These are phyloP conservation scores for Russula compacta DNA, from an alignment of 768 basidiomycete genomes.

Conservation along the genomic window DNA sequence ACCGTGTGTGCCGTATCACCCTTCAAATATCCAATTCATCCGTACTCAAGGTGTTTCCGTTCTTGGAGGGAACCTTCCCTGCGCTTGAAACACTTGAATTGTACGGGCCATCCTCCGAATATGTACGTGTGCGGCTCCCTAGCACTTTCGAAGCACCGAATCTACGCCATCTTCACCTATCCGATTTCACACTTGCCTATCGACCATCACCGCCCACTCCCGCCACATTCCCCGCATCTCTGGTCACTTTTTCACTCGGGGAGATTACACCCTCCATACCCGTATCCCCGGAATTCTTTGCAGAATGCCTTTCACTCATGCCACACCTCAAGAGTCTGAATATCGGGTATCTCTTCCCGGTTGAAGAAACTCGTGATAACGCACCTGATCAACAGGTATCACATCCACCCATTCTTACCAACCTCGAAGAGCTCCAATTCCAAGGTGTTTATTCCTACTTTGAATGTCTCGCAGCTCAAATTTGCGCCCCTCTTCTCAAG, in stretches of 20 bases:
- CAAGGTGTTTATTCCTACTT: background rate
- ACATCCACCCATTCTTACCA: background rate
- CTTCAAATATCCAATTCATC: background rate
- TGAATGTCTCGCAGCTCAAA: background rate
- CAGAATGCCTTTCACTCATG: too few relatives aligned
- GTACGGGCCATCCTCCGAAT: background rate
- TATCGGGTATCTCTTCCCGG: too few relatives aligned
- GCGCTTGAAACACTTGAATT: background rate
- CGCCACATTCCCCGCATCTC: too few relatives aligned
- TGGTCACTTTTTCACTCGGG: background rate
- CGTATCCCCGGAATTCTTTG: background rate
- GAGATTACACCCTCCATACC: background rate
- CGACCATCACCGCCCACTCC: background rate
- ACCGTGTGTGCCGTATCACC: background rate
- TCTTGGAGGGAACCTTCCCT: background rate
- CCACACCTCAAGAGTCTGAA: too few relatives aligned
- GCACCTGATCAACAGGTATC: background rate
- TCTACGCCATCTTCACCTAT: background rate
- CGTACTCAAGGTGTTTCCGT: background rate
- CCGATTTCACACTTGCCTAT: background rate
- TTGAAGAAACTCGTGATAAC: too few relatives aligned
- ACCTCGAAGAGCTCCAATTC: background rate
- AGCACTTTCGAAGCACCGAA: background rate
- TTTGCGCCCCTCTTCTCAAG: background rate
- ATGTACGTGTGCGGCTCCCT: background rate